These are phyloP conservation scores for Nakataea oryzae DNA, from an alignment of 2,329 filamentous ascomycete genomes.

Conservation along the genomic window DNA sequence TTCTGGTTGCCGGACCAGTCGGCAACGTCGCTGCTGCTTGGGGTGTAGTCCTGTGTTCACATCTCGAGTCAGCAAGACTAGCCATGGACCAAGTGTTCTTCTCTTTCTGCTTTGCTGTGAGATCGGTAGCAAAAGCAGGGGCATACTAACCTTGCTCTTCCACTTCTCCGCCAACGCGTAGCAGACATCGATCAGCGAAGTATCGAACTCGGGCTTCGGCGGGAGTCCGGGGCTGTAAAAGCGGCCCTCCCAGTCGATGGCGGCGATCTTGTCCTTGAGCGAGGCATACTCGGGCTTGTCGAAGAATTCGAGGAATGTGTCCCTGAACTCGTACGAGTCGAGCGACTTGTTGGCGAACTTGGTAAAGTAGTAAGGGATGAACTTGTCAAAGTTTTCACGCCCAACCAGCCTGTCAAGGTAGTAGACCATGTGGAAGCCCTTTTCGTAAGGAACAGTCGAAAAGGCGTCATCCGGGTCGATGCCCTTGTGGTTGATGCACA, in stretches of 20 bases:
- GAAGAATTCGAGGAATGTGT: slow-evolving; percentile 81
- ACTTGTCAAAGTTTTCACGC: slow-evolving; percentile 81
- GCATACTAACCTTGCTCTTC: slow-evolving; percentile 44
- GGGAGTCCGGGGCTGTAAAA: slow-evolving; percentile 86
- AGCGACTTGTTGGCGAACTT: slow-evolving; percentile 79
- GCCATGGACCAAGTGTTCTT: background rate
- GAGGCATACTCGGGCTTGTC: slow-evolving; percentile 50
- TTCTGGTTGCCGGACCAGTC: slow-evolving; percentile 78
- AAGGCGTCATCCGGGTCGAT: slow-evolving; percentile 95
- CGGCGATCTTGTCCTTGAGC: slow-evolving; percentile 52
- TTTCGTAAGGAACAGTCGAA: slow-evolving; percentile 86
- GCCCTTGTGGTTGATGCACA: slow-evolving; percentile 77
- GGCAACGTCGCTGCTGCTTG: slow-evolving; percentile 57
- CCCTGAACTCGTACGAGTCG: slow-evolving; percentile 90
- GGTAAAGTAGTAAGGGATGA: slow-evolving; percentile 90
- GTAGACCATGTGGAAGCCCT: slow-evolving; percentile 91
- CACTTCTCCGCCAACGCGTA: slow-evolving; percentile 76
- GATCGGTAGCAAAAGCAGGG: slow-evolving; percentile 14
- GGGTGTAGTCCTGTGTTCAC: slow-evolving; percentile 43
- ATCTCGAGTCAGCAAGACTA: slow-evolving; percentile 7
- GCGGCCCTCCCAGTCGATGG: slow-evolving; percentile 81
- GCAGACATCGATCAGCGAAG: slow-evolving; percentile 73
- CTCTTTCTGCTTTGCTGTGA: background rate
- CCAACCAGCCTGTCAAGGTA: slow-evolving; percentile 80
- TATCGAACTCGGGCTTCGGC: slow-evolving; percentile 85